Conservation (phyloP, 75 land plant genomes). For the Azolla pinnata region DNA sequence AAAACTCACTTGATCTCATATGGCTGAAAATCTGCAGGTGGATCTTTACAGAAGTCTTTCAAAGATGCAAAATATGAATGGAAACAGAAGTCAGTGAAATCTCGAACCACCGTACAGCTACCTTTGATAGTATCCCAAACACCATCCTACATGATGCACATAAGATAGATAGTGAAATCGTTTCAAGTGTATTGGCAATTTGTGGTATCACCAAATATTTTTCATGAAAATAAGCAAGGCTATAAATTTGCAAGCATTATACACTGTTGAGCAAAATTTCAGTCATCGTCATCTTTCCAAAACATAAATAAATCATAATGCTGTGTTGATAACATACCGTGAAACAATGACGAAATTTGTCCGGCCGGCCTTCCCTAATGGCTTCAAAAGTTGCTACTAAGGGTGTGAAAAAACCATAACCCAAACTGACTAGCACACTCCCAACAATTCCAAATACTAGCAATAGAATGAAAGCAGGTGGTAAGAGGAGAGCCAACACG, state of each 20-base stretch:
- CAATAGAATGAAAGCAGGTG: conserved; percentile 55
- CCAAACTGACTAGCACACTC: conserved; percentile 61
- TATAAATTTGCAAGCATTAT: too few species aligned
- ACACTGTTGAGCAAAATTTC: too few species aligned
- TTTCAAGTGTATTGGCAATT: too few species aligned
- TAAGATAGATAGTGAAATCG: too few species aligned
- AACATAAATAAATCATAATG: too few species aligned
- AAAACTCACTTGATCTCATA: conserved; percentile 48
- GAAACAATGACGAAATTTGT: conserved; percentile 54
- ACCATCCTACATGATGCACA: conserved; percentile 62
- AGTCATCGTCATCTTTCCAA: too few species aligned
- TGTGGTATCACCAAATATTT: too few species aligned
- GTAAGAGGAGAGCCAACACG: conserved; percentile 32
- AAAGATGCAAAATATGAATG: conserved; percentile 49
- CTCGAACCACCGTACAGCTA: conserved; percentile 71
- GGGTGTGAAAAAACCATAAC: conserved; percentile 73
- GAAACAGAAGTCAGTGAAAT: conserved; percentile 54
- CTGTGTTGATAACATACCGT: conserved; percentile 46
- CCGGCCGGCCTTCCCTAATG: conserved; percentile 42
- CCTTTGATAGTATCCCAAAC: conserved; percentile 71
- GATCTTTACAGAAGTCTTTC: conserved; percentile 51
- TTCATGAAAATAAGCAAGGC: too few species aligned
- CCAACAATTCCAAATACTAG: conserved; percentile 42
- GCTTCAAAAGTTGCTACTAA: conserved; percentile 88
- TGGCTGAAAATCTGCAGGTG: conserved; percentile 26